Conservation (phyloP, 2,329 filamentous ascomycete genomes). For the Helicocarpus griseus region DNA sequence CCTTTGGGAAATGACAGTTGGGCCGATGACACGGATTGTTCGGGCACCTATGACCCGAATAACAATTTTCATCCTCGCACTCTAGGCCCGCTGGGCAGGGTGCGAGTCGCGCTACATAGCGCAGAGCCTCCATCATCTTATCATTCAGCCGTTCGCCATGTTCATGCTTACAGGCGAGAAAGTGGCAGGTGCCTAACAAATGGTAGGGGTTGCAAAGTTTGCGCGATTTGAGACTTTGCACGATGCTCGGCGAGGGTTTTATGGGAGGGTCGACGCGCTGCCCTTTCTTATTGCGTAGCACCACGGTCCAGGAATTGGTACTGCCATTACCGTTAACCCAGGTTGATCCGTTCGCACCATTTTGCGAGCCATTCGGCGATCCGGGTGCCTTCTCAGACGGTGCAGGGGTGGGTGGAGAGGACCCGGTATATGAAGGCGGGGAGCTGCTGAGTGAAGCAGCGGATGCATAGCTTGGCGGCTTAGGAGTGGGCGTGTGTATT, state of each 20-base stretch:
- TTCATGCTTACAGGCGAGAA: constrained; percentile 17
- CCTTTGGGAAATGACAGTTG: constrained; percentile 17
- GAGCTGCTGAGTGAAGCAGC: constrained; percentile 1
- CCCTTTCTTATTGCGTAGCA: constrained; percentile 1
- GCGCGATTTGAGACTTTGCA: constrained; percentile 17
- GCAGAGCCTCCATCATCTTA: constrained; percentile 19
- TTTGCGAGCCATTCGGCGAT: neutral
- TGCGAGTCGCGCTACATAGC: constrained; percentile 21
- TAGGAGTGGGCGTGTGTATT: neutral
- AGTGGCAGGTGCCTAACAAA: constrained; percentile 18
- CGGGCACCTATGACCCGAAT: constrained; percentile 21
- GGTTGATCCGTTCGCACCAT: neutral
- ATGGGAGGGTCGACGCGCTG: constrained; percentile 18
- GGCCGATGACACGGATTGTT: constrained; percentile 9
- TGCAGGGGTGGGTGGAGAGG: neutral
- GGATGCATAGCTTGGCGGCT: neutral
- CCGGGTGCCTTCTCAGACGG: neutral
- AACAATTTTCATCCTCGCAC: constrained; percentile 21
- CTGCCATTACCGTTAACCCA: neutral
- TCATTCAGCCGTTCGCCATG: constrained; percentile 18
- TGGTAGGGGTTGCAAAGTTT: constrained; percentile 29
- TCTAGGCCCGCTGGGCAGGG: constrained; percentile 19
- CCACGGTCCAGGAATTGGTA: neutral
- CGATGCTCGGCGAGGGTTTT: constrained; percentile 12
- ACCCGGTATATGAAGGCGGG: neutral